Evolutionary conservation across 2,329 filamentous ascomycete genomes (phyloP).

Genomic region (Lachnellula willkommii): DNA sequence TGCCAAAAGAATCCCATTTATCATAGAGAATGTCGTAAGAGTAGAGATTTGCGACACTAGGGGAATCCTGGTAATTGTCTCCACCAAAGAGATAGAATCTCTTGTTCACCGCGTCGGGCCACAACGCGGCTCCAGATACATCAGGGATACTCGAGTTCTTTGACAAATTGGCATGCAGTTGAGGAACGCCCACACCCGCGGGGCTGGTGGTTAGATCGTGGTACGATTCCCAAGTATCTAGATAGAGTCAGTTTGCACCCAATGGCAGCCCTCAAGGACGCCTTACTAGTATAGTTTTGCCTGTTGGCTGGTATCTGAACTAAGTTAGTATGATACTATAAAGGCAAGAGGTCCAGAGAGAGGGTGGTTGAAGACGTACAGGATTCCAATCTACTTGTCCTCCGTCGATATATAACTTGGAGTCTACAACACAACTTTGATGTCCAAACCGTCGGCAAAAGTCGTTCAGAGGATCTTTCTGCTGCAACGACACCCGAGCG

Average conservation of each 20-base stretch:
- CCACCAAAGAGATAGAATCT: slow-evolving; percentile 59
- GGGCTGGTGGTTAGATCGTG: slow-evolving; percentile 47
- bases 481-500: slow-evolving; percentile 27
- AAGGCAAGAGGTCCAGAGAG: no score
- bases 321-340: no score
- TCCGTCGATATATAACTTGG: slow-evolving; percentile 57
- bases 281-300: slow-evolving; percentile 52
- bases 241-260: background rate
- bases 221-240: slow-evolving; percentile 53
- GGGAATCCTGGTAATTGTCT: slow-evolving; percentile 42
- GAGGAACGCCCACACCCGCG: slow-evolving; percentile 39
- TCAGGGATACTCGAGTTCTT: slow-evolving; percentile 53
- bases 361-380: no score
- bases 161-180: slow-evolving; percentile 50
- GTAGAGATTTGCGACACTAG: slow-evolving; percentile 46
- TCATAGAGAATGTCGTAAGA: slow-evolving; percentile 53
- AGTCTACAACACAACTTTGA: slow-evolving; percentile 54
- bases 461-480: slow-evolving; percentile 47
- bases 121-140: slow-evolving; percentile 45
- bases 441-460: slow-evolving; percentile 53
- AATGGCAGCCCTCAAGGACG: background rate
- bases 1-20: slow-evolving; percentile 47
- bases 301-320: slow-evolving; percentile 37
- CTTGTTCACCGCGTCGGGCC: slow-evolving; percentile 59
- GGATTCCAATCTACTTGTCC: slow-evolving; percentile 53